phyloP scores from a whole-genome alignment of 768 basidiomycete genomes.

The Neoboletus magnificus region DNA sequence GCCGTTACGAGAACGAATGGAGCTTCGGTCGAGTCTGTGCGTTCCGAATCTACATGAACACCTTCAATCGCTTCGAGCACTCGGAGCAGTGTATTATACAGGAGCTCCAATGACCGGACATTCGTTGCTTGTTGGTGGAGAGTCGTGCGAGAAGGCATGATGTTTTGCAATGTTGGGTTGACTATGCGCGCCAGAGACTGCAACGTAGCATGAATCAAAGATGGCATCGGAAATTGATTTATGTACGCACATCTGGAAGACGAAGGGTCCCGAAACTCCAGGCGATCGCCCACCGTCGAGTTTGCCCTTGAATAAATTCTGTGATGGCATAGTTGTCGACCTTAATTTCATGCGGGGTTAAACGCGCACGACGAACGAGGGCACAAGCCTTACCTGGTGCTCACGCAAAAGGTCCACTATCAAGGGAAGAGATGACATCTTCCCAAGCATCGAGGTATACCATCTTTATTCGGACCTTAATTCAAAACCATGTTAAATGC shows the following conservation, averaged over 20 bases:
- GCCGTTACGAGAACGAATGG: conserved; percentile 28
- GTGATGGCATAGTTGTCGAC: conserved; percentile 84
- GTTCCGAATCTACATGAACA: conserved; percentile 11
- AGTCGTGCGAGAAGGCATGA: conserved; percentile 59
- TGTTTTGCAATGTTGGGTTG: conserved; percentile 43
- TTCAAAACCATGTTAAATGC: neutral
- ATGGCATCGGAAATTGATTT: neutral
- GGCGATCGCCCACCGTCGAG: conserved; percentile 86
- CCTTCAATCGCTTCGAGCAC: conserved; percentile 37
- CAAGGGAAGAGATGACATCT: conserved; percentile 65
- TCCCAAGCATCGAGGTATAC: conserved; percentile 94
- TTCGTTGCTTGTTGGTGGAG: conserved; percentile 40
- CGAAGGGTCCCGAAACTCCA: conserved; percentile 73
- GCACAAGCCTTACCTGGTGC: conserved; percentile 36
- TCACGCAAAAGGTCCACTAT: conserved; percentile 55
- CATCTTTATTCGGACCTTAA: conserved; percentile 46
- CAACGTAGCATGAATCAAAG: conserved; percentile 30
- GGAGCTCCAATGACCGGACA: conserved; percentile 1
- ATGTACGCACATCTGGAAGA: conserved; percentile 70
- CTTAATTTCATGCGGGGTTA: conserved; percentile 36
- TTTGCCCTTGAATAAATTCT: conserved; percentile 82
- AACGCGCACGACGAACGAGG: neutral
- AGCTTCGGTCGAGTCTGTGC: neutral
- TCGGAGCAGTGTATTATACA: conserved; percentile 21
- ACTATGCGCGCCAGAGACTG: conserved; percentile 37